These are phyloP conservation scores for Ilex aquifolium DNA, from an alignment of 257 asterid species.

Conservation along the genomic window DNA sequence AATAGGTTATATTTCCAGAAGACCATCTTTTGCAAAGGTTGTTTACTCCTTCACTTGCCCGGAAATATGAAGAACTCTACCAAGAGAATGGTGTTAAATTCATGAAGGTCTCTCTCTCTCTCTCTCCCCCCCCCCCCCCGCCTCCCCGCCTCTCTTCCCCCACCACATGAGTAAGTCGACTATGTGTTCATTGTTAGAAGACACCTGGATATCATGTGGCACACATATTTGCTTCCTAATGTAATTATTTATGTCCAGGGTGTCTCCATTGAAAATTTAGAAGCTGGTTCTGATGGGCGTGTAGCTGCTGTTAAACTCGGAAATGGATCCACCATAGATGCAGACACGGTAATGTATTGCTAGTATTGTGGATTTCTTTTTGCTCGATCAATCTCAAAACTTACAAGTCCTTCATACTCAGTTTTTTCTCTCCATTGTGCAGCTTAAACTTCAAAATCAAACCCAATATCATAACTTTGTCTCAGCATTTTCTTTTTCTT, in stretches of 20 bases:
- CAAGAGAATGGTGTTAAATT: conserved; percentile 74
- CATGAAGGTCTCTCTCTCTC: conserved; percentile 52
- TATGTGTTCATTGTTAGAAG: background rate
- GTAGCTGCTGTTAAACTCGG: conserved; percentile 72
- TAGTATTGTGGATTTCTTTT: background rate
- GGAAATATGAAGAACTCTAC: conserved; percentile 77
- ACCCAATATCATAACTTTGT: background rate
- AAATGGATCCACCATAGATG: conserved; percentile 66
- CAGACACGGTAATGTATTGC: conserved; percentile 56
- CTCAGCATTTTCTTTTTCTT: conserved; percentile 3
- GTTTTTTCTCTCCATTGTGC: background rate
- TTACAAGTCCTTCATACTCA: no score
- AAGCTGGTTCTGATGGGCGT: conserved; percentile 74
- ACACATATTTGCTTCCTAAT: conserved; percentile 8
- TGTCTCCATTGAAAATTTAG: conserved; percentile 60
- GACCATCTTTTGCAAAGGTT: conserved; percentile 77
- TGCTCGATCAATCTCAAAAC: background rate
- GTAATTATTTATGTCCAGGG: conserved; percentile 47
- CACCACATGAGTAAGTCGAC: background rate
- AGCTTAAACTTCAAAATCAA: background rate
- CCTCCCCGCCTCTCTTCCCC: background rate
- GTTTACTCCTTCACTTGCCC: conserved; percentile 82
- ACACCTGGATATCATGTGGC: background rate
- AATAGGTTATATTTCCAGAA: conserved; percentile 76
- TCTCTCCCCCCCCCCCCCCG: no score